phyloP scores from a whole-genome alignment of 2,329 filamentous ascomycete genomes.

The Pseudogymnoascus sp. region DNA sequence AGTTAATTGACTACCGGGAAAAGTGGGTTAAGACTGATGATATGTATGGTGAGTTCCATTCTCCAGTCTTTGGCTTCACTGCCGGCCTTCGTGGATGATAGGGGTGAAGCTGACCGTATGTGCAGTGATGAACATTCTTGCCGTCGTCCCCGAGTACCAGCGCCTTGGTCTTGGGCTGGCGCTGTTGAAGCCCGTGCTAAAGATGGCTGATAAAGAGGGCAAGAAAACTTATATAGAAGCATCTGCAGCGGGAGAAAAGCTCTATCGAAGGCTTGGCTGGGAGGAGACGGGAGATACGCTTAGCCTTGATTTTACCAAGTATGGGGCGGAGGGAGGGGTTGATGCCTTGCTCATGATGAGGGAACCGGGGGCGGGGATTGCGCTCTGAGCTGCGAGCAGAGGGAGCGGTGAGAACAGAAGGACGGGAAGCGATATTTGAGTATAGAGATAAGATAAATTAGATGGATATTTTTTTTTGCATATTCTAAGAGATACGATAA shows the following conservation, averaged over 20 bases:
- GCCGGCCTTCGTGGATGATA: neutral
- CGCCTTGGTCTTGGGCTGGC: conserved; percentile 31
- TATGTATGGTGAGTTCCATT: conserved; percentile 24
- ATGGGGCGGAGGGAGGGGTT: neutral
- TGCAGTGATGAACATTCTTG: conserved; percentile 31
- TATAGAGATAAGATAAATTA: neutral
- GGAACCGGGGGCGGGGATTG: neutral
- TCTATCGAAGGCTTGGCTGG: conserved; percentile 36
- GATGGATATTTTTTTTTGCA: neutral
- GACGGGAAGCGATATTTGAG: neutral
- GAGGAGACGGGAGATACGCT: conserved; percentile 22
- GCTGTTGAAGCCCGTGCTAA: conserved; percentile 31
- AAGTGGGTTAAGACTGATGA: conserved; percentile 28
- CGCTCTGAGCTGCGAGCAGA: neutral
- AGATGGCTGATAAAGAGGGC: conserved; percentile 30
- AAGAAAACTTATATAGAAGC: conserved; percentile 34
- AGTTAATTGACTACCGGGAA: conserved; percentile 21
- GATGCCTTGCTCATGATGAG: conserved; percentile 1
- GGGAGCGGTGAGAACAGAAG: too few species aligned
- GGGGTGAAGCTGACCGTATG: neutral
- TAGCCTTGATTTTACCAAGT: conserved; percentile 5
- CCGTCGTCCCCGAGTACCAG: conserved; percentile 31
- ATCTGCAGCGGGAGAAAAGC: conserved; percentile 28
- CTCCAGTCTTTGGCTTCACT: neutral
- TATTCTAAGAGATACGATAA: neutral